Base-by-base conservation (phyloP, 441 rosid species). In the Pelargonium citronellum region DNA sequence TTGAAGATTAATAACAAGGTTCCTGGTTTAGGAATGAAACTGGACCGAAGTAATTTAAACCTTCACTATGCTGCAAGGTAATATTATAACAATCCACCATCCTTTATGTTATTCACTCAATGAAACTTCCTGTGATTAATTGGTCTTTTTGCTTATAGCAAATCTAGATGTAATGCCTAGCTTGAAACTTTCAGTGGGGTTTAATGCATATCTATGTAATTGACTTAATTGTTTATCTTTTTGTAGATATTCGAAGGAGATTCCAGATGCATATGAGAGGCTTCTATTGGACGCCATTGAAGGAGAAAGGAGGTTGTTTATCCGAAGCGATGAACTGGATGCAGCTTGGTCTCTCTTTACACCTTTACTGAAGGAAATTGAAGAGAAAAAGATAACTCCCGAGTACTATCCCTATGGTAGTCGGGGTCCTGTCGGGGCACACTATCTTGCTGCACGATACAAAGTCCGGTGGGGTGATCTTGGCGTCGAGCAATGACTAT, bases 241-340 rank as follows among this genome's bases (percentile, higher is more conserved):
- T 9, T 65, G 70, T 71, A 92, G 97, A 85, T 91, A 94, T 77
- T 72, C 90, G 37, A 84, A 64, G 53, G 97, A 87, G 81, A 84
- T 94, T 74, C 96, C 96, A 8, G 95, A 94, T 80, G 97, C 97
- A 69, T 93, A 93, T 61, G 98, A 93, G 84, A 87, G 97, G 83
- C 85, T 93, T 8, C 88, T 94, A 60, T 75, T 94, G 67, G 98
- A 94, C 77, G 96, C 96, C 6, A 83, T 91, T 1, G 96, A 85
- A 79, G 97, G 97, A 57, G 98, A 94, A 74, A 73, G 95, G 53
- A 86, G 97, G 71, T 71, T 94, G 74, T 94, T 91, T 74, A 94
- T 90, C 30, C 79, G 96, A 71, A 94, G 97, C 58, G 98, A 94
- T 64, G 98, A 94, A 85, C 91, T 94, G 2, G 87, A 91, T 78